Evolutionary conservation across 352 stramenopile genomes (phyloP).

Genomic region (Pythium monospermum): DNA sequence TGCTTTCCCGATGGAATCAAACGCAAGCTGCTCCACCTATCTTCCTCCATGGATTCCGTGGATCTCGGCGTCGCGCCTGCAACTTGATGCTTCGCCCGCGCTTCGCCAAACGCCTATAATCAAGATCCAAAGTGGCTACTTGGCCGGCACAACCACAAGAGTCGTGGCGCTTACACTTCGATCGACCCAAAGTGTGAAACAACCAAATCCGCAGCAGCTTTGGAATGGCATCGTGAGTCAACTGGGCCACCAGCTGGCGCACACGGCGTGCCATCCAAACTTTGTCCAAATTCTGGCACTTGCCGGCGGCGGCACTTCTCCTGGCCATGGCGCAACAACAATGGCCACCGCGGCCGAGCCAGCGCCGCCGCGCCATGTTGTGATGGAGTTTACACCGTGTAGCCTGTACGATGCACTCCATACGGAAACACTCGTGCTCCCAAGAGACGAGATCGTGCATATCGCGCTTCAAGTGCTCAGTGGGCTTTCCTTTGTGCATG

Average conservation of each 20-base stretch:
- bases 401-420: constrained; percentile 62
- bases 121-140: constrained; percentile 29
- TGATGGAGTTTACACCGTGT: constrained; percentile 36
- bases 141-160: constrained; percentile 15
- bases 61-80: constrained; percentile 3
- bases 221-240: constrained; percentile 26
- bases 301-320: constrained; percentile 15
- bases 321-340: neutral
- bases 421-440: constrained; percentile 32
- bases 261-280: constrained; percentile 35
- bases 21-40: neutral
- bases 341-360: no score
- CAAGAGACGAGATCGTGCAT: constrained; percentile 33
- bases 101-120: constrained; percentile 28
- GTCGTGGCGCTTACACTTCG: constrained; percentile 39
- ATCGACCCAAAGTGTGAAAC: no score
- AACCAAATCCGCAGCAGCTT: constrained; percentile 27
- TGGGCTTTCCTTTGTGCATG: constrained; percentile 38
- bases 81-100: neutral
- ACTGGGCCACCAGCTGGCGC: constrained; percentile 24
- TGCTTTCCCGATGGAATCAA: neutral
- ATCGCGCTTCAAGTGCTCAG: constrained; percentile 41
- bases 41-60: neutral
- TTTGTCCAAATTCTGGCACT: constrained; percentile 43
- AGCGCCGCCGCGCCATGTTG: constrained; percentile 9